Evolutionary conservation across 352 stramenopile species (phyloP).

Genomic region (Ophiocytium majus): DNA sequence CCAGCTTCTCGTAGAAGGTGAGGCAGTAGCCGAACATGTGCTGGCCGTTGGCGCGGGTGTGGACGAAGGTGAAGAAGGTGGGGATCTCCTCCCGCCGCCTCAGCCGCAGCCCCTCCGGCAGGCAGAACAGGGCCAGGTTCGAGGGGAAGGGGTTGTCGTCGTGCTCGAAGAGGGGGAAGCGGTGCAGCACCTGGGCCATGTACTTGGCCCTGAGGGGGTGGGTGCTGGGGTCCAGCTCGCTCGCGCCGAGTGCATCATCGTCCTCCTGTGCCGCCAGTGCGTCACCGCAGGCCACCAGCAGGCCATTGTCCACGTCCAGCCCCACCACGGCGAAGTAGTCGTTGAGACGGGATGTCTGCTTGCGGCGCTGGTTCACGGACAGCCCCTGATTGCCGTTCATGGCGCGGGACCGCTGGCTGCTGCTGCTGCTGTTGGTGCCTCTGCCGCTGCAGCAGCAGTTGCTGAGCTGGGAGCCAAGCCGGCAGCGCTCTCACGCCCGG

Average conservation of each 20-base stretch:
- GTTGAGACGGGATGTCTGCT: conserved; percentile 45
- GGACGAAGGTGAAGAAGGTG: conserved; percentile 60
- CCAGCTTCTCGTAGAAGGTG: conserved; percentile 55
- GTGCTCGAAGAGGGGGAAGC: conserved; percentile 56
- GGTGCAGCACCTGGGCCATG: conserved; percentile 49
- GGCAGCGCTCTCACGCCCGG: too few relatives aligned
- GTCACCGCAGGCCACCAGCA: conserved; percentile 28
- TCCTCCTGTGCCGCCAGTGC: too few relatives aligned
- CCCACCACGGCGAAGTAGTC: conserved; percentile 58
- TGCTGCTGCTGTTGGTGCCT: too few relatives aligned
- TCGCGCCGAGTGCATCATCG: too few relatives aligned
- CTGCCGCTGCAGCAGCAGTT: too few relatives aligned
- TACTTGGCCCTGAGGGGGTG: conserved; percentile 38
- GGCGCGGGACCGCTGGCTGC: too few relatives aligned
- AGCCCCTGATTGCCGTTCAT: conserved; percentile 34
- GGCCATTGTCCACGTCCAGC: conserved; percentile 34
- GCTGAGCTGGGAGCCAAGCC: too few relatives aligned
- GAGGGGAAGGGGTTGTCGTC: conserved; percentile 57
- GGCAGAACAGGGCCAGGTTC: conserved; percentile 38
- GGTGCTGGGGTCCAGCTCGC: background rate
- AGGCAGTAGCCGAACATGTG: conserved; percentile 61
- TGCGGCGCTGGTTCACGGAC: conserved; percentile 49
- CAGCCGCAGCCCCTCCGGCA: conserved; percentile 49
- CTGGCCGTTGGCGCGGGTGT: conserved; percentile 58
- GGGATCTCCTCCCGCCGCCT: conserved; percentile 50